Base-by-base conservation (phyloP, 108 stramenopile species). In the Nannochloropsis gaditana region DNA sequence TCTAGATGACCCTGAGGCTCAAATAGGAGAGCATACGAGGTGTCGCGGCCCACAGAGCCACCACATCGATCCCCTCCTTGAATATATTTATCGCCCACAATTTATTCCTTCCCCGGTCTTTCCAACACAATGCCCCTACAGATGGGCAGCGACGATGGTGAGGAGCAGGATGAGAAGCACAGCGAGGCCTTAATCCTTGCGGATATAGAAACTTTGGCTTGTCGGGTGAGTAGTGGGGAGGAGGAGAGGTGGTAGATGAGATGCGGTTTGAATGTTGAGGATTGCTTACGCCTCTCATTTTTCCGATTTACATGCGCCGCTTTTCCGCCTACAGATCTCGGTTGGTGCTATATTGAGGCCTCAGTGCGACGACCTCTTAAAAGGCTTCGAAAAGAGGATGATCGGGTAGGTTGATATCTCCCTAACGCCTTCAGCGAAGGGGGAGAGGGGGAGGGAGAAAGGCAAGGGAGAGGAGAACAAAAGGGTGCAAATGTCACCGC, bases 401-500 rank as follows among this genome's bases (percentile, higher is more conserved):
- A n/a, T 73, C 2, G 59, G 59, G 59, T 73, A 73, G n/a, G 59
- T 15, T n/a, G 59, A 73, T n/a, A 31, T 31, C 31, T 31, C 31
- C 31, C 31, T 31, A 1, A 31, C 31, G 31, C 31, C 31, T 31
- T 31, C 31, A 31, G 31, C 31, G 19, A 15, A 3, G 59, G n/a
- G 59, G 59, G 59, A 73, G 59, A n/a, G 59, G n/a, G 59, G 59
- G 59, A 73, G 59, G 59, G 59, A 73, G 59, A 8, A 3, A 73
- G 6, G 59, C 19, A 50, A 15, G 47, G 47, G 31, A 31, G 31
- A 31, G 31, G 31, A 31, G 31, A 31, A 31, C 31, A 31, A 31
- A 31, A 31, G 31, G 31, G 31, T 31, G 31, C 31, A 31, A 31
- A 31, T 31, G 31, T 31, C 31, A 31, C 31, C 31, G n/a, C n/a